Percentiles rank a stretch among this genome's conserved stretches.
These are phyloP conservation scores for Xylariaceae sp. DNA, from an alignment of 2,329 filamentous ascomycete genomes.

Conservation along the genomic window DNA sequence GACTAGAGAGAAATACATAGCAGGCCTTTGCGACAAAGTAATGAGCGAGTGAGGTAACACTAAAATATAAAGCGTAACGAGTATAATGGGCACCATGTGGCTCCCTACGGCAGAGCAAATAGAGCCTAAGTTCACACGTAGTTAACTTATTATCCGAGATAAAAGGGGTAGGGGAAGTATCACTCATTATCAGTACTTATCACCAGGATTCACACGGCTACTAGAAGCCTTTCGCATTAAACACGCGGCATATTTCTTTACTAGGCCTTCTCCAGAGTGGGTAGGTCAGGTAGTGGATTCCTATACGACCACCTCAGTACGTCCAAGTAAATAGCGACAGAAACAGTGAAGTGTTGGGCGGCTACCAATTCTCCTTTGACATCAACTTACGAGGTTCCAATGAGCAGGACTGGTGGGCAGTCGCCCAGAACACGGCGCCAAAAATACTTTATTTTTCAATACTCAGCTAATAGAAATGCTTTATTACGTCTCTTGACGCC, in stretches of 20 bases:
- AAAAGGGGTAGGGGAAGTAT: slow-evolving; percentile 61
- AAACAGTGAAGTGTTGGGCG: slow-evolving; percentile 49
- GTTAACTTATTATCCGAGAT: slow-evolving; percentile 57
- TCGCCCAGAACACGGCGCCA: slow-evolving; percentile 12
- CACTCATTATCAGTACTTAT: slow-evolving; percentile 64
- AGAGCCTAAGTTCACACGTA: too few relatives aligned
- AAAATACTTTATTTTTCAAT: slow-evolving; percentile 6
- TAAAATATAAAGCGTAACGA: too few relatives aligned
- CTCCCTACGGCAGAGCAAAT: too few relatives aligned
- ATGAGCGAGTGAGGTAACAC: too few relatives aligned
- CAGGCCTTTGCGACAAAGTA: too few relatives aligned
- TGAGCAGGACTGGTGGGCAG: slow-evolving; percentile 21
- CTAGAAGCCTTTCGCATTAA: slow-evolving; percentile 45
- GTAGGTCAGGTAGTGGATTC: slow-evolving; percentile 43
- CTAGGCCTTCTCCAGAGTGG: slow-evolving; percentile 51
- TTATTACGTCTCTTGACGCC: slow-evolving; percentile 63
- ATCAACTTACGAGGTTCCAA: slow-evolving; percentile 47
- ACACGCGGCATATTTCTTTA: slow-evolving; percentile 50
- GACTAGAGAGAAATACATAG: too few relatives aligned
- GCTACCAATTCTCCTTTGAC: slow-evolving; percentile 32
- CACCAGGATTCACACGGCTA: slow-evolving; percentile 51
- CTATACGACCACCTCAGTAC: slow-evolving; percentile 47
- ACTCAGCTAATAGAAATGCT: slow-evolving; percentile 7
- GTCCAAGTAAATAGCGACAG: slow-evolving; percentile 49
- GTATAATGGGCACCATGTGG: too few relatives aligned